Evolutionary conservation across 176 grass and related monocot genomes (phyloP).

Genomic region (Carex littledalei): DNA sequence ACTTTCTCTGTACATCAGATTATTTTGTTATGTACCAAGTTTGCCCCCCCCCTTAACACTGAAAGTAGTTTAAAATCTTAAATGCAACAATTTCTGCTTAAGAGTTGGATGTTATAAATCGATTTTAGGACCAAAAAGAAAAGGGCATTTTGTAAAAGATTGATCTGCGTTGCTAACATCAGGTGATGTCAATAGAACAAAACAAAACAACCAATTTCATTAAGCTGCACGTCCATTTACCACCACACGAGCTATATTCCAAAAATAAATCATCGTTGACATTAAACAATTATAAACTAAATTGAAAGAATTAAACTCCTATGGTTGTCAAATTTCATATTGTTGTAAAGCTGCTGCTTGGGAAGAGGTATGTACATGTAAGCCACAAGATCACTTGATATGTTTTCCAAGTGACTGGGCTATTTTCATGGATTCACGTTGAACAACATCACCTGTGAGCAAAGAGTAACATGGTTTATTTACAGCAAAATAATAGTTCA

Average conservation of each 20-base stretch:
- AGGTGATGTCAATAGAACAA: background rate
- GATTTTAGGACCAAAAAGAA: background rate
- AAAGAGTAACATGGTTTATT: background rate
- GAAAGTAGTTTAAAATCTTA: background rate
- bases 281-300: constrained; percentile 6
- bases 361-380: constrained; percentile 14
- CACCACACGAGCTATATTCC: background rate
- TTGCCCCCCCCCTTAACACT: background rate
- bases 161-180: background rate
- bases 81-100: background rate
- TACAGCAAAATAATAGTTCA: background rate
- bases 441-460: constrained; percentile 57
- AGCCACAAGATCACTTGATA: constrained; percentile 10
- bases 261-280: background rate
- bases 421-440: constrained; percentile 27
- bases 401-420: constrained; percentile 6
- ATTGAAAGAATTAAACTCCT: constrained; percentile 22
- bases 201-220: constrained; percentile 3
- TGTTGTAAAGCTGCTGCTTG: background rate
- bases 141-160: background rate
- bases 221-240: background rate
- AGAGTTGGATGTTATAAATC: background rate
- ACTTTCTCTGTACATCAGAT: background rate
- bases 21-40: background rate
- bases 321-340: background rate